Evolutionary conservation across 345 rosid genomes (phyloP).

Genomic region (Conringia planisiliqua): DNA sequence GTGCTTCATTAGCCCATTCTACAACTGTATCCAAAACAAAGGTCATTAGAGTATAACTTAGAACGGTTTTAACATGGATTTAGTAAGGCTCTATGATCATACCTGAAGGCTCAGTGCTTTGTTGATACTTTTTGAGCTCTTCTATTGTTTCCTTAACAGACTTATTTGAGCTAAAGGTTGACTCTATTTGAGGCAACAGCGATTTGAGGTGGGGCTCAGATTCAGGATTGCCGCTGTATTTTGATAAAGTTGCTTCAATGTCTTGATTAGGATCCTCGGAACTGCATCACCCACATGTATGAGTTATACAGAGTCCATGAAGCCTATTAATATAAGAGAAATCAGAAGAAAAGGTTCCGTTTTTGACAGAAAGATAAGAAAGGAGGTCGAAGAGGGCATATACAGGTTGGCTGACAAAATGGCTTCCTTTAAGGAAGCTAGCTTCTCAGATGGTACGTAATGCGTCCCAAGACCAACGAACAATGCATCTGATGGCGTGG

Average conservation of each 20-base stretch:
- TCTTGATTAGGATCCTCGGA: slow-evolving; percentile 64
- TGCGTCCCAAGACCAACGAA: slow-evolving; percentile 84
- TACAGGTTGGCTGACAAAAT: slow-evolving; percentile 67
- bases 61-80: not conserved
- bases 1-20: slow-evolving; percentile 87
- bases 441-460: slow-evolving; percentile 70
- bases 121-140: slow-evolving; percentile 63
- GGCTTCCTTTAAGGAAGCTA: slow-evolving; percentile 66
- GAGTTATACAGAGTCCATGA: not conserved
- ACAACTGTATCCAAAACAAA: slow-evolving; percentile 40
- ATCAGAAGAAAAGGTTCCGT: not conserved
- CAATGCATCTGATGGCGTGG: slow-evolving; percentile 82
- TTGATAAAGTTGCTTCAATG: slow-evolving; percentile 48
- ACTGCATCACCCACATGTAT: slow-evolving; percentile 40
- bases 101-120: slow-evolving; percentile 64
- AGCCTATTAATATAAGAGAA: not conserved
- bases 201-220: slow-evolving; percentile 57
- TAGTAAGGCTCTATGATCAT: slow-evolving; percentile 8
- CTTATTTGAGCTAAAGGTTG: slow-evolving; percentile 59
- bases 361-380: not conserved
- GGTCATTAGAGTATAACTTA: not conserved
- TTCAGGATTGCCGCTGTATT: slow-evolving; percentile 55
- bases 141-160: slow-evolving; percentile 61
- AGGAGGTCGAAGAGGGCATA: slow-evolving; percentile 4
- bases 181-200: slow-evolving; percentile 68